Percentiles rank a stretch among this genome's conserved stretches.
phyloP scores from a whole-genome alignment of 495 filamentous ascomycete species.

The Tuber calosporum region DNA sequence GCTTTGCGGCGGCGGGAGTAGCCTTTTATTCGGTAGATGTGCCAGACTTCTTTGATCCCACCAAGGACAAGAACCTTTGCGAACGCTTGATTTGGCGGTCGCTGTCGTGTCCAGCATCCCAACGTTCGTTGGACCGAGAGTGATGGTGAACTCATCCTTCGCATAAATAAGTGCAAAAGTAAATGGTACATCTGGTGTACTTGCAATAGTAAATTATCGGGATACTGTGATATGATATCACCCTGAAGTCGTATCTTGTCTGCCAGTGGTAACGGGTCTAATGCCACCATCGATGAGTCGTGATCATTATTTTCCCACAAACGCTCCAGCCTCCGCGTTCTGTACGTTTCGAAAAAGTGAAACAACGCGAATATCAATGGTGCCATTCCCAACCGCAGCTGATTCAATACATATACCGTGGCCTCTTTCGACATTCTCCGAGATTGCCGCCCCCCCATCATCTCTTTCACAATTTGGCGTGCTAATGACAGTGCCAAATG shows the following conservation, averaged over 20 bases:
- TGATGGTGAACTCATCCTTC: constrained; percentile 31
- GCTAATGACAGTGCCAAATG: constrained; percentile 31
- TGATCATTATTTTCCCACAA: constrained; percentile 18
- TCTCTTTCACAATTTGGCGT: constrained; percentile 39
- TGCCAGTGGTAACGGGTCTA: constrained; percentile 21
- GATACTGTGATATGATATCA: constrained; percentile 37
- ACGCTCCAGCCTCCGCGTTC: constrained; percentile 32
- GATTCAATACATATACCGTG: constrained; percentile 33
- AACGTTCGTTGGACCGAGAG: constrained; percentile 21
- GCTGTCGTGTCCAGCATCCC: constrained; percentile 29
- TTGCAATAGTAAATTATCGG: constrained; percentile 37
- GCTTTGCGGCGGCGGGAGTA: constrained; percentile 33
- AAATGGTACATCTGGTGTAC: constrained; percentile 41
- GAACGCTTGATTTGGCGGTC: constrained; percentile 35
- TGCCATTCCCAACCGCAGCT: constrained; percentile 33
- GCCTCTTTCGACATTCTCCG: constrained; percentile 33
- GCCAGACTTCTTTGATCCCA: constrained; percentile 34
- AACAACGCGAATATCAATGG: constrained; percentile 38
- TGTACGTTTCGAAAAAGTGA: constrained; percentile 40
- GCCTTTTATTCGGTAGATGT: constrained; percentile 37
- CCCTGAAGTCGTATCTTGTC: constrained; percentile 37
- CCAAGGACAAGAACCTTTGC: constrained; percentile 37
- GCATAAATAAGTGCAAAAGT: constrained; percentile 38
- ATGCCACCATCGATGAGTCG: constrained; percentile 8
- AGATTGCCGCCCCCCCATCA: constrained; percentile 32